Base-by-base conservation (phyloP, 2,329 filamentous ascomycete genomes). In the Claviceps sp. region DNA sequence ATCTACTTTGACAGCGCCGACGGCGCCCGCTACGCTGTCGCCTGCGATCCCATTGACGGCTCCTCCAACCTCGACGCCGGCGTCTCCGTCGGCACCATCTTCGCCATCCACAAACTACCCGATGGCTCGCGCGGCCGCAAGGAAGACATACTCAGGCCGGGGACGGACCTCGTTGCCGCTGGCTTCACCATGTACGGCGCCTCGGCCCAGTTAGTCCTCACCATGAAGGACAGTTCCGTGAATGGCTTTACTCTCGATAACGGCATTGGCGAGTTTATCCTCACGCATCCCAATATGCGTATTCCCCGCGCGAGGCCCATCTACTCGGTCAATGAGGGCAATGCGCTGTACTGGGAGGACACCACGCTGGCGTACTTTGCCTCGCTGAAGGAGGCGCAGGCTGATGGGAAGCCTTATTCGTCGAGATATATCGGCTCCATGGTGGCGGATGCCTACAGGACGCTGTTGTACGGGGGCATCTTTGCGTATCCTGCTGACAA, bases 101-200 rank as follows among this genome's bases (percentile, higher is more conserved):
- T 97, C 66, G 90, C 82, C 58, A 81, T 98, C 62, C 93, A 93
- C 78, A 89, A 90, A 74, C 81, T 97, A 22, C 79, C 84, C 54
- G 88, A 94, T 14, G 83, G 78, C 57, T 82, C 85, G 14, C 76
- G 72, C 54, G 87, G 86, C 58, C 84, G 78, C 54, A 84, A 86
- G 61, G 89, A 94, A 63, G 90, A 97, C 67, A 79, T 98, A 55
- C 79, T 97, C 54, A 84, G 83, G 69, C 87, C 93, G 1, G 93
- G 93, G 52, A 91, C 87, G 1, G 90, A 96, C 70, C 81, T 97
- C 59, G 80, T 97, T 20, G 91, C 93, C 38, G 84, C 88, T 22
- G 93, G 93, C n/a, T 98, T 98, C 78, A 98, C 93, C 70, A 98
- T 98, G 93, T 98, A 98, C 72, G 93, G 93, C 65, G 93, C 93